Evolutionary conservation across 169 alveolate genomes (phyloP), one percentile per base, ranked within the genome.

Genomic region (Plasmodium coatneyi): DNA sequence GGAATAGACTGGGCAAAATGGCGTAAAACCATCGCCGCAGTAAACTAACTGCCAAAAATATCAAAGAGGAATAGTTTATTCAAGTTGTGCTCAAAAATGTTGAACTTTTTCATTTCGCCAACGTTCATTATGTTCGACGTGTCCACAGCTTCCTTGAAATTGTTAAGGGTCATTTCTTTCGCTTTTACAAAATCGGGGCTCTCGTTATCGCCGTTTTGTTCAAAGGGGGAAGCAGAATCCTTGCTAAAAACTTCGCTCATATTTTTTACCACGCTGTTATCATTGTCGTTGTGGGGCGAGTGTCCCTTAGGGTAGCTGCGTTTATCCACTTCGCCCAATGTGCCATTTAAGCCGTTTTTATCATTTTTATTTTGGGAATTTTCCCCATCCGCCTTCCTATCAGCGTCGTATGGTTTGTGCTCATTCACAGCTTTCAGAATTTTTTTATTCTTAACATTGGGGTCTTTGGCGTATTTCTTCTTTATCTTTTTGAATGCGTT

Each of bases 61-160:
- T 90, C 94, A 70, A 90, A 90, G 36, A 90, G 54, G 71, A 90
- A 90, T 32, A 90, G 54, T 49, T 90, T 90, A 66, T 39, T 28
- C 66, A 90, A 80, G 76, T 90, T 90, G 76, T 90, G 94, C 66
- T 90, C 94, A 80, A 80, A 90, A 66, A 90, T 79, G 60, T 90
- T 90, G 36, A 90, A 80, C 28, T 90, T 90, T 14, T 80, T 90
- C 94, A 90, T 90, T 79, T 90, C 94, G 3, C 36, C 46, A 34
- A 54, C 91, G 82, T 90, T 90, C 71, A 14, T 80, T 16, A 90
- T 90, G 74, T 30, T 70, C 25, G 90, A 79, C 19, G 60, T 66
- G 54, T 90, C 94, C 22, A 80, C 79, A 28, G 82, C 52, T 32
- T 79, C 91, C 56, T 87, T 76, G 74, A 80, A 79, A 80, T 80